Conservation (phyloP, 768 basidiomycete genomes). For the Lactifluus echinatus region DNA sequence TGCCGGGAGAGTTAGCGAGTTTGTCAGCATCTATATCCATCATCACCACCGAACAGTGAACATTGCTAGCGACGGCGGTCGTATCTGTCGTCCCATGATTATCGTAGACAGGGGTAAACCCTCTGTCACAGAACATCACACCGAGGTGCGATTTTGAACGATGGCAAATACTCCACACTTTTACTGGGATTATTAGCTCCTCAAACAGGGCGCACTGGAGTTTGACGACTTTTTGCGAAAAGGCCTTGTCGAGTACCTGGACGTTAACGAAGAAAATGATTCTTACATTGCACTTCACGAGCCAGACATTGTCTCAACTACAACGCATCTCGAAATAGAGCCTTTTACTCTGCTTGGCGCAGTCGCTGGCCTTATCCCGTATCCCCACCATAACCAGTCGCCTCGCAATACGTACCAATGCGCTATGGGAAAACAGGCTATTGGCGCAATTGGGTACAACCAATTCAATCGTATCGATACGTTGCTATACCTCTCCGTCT, state of each 20-base stretch:
- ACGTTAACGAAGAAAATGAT: constrained; percentile 99
- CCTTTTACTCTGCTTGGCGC: constrained; percentile 97
- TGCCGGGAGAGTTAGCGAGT: constrained; percentile 88
- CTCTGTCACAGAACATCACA: constrained; percentile 73
- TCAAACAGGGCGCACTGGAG: constrained; percentile 67
- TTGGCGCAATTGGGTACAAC: constrained; percentile 97
- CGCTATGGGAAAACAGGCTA: constrained; percentile 99
- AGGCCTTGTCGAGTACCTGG: constrained; percentile 95
- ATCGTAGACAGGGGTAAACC: constrained; percentile 82
- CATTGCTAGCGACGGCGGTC: constrained; percentile 93
- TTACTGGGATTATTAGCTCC: constrained; percentile 39
- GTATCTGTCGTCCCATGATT: constrained; percentile 96
- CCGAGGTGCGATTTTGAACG: constrained; percentile 42
- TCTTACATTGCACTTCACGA: constrained; percentile 95
- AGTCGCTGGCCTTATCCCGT: constrained; percentile 96
- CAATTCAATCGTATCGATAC: constrained; percentile 98
- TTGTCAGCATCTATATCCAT: constrained; percentile 94
- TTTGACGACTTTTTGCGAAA: constrained; percentile 93
- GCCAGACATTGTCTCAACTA: constrained; percentile 65
- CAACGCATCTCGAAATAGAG: constrained; percentile 97
- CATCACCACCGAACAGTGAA: constrained; percentile 92
- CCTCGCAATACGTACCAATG: constrained; percentile 99
- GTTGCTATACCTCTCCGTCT: constrained; percentile 92
- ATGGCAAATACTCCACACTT: neutral
- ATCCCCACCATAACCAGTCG: constrained; percentile 99